Conservation (phyloP, 306 rosid species). For the Corylus heterophylla region DNA sequence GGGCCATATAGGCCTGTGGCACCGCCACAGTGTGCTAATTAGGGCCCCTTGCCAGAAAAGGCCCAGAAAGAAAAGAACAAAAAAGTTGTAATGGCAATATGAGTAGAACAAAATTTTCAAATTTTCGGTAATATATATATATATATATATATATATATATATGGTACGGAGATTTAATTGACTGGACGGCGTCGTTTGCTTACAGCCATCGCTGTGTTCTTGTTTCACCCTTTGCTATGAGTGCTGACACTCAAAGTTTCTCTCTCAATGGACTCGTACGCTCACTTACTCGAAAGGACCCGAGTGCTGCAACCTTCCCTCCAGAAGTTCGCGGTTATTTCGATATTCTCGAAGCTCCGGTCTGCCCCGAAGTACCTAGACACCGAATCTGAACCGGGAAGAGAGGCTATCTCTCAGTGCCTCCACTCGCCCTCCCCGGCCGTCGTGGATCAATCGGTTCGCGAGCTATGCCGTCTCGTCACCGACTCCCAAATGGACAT, state of each 20-base stretch:
- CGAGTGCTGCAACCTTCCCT: constrained; percentile 85
- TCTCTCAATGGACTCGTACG: constrained; percentile 57
- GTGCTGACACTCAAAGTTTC: not conserved
- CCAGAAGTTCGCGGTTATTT: constrained; percentile 71
- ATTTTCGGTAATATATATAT: no score
- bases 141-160: no score
- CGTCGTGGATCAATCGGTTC: constrained; percentile 81
- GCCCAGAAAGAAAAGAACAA: no score
- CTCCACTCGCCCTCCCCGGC: constrained; percentile 59
- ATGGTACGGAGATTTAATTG: no score
- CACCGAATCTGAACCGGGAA: constrained; percentile 75
- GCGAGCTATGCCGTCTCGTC: constrained; percentile 81
- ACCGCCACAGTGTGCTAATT: no score
- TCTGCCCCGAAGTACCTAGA: constrained; percentile 61
- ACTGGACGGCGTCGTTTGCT: not conserved
- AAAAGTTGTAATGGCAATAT: no score
- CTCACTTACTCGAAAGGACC: constrained; percentile 58
- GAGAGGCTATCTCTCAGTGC: constrained; percentile 69
- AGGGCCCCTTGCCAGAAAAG: no score
- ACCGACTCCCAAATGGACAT: constrained; percentile 46
- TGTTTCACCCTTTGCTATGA: no score
- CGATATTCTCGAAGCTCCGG: constrained; percentile 88
- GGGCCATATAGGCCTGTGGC: no score
- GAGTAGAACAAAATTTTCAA: no score
- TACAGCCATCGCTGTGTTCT: not conserved